Percentiles rank a stretch among this genome's conserved stretches.
Evolutionary conservation across 345 rosid genomes (phyloP).

Genomic region (Eucalyptus cloeziana): DNA sequence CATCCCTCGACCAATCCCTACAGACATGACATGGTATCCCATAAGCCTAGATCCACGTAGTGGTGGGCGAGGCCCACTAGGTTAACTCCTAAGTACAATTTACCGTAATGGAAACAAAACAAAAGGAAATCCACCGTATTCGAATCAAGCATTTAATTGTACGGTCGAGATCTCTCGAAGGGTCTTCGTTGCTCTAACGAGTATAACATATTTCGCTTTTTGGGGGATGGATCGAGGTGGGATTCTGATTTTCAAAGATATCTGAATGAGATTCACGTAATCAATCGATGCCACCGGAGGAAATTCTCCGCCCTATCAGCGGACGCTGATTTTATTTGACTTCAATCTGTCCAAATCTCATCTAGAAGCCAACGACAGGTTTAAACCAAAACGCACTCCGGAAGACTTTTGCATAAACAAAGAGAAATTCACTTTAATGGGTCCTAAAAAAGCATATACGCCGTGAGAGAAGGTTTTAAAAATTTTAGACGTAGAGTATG

Average conservation of each 20-base stretch:
- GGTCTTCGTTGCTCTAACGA: not conserved
- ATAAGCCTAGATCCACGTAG: not conserved
- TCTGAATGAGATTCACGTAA: not conserved
- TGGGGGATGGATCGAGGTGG: not conserved
- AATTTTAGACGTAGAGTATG: not conserved
- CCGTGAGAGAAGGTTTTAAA: not conserved
- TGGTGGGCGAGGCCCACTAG: not conserved
- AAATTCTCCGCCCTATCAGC: not conserved
- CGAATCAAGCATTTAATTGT: not conserved
- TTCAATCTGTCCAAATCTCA: not conserved
- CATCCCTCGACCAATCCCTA: rapidly evolving
- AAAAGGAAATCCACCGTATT: not conserved
- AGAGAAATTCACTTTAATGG: not conserved
- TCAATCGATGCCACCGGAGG: not conserved
- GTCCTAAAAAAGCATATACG: not conserved
- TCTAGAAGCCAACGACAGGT: not conserved
- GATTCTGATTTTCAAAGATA: not conserved
- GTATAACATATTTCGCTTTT: not conserved
- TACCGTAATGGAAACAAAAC: not conserved
- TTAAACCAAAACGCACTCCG: not conserved
- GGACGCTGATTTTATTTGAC: not conserved
- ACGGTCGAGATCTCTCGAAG: not conserved
- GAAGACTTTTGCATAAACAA: not conserved
- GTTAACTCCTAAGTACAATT: not conserved
- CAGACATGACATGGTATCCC: not conserved